A percentile compares a stretch with the other conserved stretches of the same genome.
Evolutionary conservation across 2,329 filamentous ascomycete species (phyloP).

Genomic region (Penicillium sp.): DNA sequence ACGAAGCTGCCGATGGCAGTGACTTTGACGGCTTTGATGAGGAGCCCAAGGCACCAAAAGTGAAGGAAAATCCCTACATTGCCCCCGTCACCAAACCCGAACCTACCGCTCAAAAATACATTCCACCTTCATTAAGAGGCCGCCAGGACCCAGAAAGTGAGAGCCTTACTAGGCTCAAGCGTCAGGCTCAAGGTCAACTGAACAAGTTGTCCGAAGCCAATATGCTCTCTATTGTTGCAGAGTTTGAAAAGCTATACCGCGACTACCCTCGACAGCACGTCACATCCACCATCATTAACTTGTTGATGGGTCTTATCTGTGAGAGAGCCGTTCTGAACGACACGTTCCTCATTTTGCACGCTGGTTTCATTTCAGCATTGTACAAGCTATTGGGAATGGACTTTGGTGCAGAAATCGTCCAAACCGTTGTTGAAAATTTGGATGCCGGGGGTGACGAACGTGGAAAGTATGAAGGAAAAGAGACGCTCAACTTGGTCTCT

Average conservation of each 20-base stretch:
- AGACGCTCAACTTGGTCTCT: conserved; percentile 74
- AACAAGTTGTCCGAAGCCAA: conserved; percentile 94
- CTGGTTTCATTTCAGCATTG: conserved; percentile 83
- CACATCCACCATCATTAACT: conserved; percentile 74
- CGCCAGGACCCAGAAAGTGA: conserved; percentile 66
- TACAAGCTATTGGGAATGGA: conserved; percentile 87
- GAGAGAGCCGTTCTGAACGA: conserved; percentile 79
- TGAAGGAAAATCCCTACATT: conserved; percentile 83
- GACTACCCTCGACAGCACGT: conserved; percentile 85
- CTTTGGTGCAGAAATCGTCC: conserved; percentile 84
- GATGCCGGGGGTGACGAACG: conserved; percentile 61
- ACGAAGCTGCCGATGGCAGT: conserved; percentile 40
- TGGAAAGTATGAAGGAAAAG: conserved; percentile 55
- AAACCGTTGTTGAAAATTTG: conserved; percentile 75
- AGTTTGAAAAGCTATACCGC: conserved; percentile 81
- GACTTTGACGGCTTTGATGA: conserved; percentile 40
- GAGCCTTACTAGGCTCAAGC: conserved; percentile 67
- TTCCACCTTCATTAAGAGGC: conserved; percentile 80
- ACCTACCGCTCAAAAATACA: conserved; percentile 67
- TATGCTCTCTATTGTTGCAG: conserved; percentile 77
- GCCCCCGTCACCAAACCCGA: conserved; percentile 61
- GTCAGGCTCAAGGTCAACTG: conserved; percentile 83
- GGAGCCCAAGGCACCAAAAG: conserved; percentile 47
- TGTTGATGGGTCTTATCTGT: conserved; percentile 76
- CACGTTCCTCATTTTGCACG: conserved; percentile 86